phyloP scores from a whole-genome alignment of 2,329 filamentous ascomycete species.

The Fusarium sp. region DNA sequence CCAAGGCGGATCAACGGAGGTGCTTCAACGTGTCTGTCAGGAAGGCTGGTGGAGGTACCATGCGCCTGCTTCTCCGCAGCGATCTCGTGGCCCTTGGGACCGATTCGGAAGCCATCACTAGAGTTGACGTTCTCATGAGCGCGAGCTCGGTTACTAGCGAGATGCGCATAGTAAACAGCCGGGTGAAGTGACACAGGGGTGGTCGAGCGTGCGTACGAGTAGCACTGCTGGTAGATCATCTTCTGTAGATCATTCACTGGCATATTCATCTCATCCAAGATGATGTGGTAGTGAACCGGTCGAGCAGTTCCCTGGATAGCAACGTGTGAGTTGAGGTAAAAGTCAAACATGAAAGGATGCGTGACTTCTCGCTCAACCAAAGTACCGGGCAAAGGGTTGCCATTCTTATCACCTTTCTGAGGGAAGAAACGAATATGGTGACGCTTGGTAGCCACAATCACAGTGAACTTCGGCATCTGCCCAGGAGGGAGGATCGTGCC shows the following conservation, averaged over 20 bases:
- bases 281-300: conserved; percentile 90
- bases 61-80: conserved; percentile 52
- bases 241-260: conserved; percentile 76
- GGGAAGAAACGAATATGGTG: conserved; percentile 97
- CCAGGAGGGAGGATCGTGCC: conserved; percentile 46
- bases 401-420: conserved; percentile 73
- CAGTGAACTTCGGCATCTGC: conserved; percentile 74
- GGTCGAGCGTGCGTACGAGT: conserved; percentile 90
- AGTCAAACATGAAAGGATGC: conserved; percentile 90
- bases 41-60: conserved; percentile 43
- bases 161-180: conserved; percentile 94
- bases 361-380: conserved; percentile 91
- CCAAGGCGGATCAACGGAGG: conserved; percentile 47
- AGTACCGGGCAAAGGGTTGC: conserved; percentile 86
- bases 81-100: conserved; percentile 56
- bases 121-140: conserved; percentile 70
- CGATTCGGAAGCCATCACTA: conserved; percentile 55
- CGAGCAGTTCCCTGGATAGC: conserved; percentile 95
- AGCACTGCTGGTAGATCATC: conserved; percentile 94
- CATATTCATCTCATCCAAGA: conserved; percentile 81
- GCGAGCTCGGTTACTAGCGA: conserved; percentile 83
- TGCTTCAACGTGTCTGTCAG: conserved; percentile 40
- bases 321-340: conserved; percentile 70
- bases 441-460: conserved; percentile 90
- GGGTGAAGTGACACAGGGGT: conserved; percentile 91